Evolutionary conservation across 2,329 filamentous ascomycete genomes (phyloP).

Genomic region (Neofusicoccum kwambonambiense): DNA sequence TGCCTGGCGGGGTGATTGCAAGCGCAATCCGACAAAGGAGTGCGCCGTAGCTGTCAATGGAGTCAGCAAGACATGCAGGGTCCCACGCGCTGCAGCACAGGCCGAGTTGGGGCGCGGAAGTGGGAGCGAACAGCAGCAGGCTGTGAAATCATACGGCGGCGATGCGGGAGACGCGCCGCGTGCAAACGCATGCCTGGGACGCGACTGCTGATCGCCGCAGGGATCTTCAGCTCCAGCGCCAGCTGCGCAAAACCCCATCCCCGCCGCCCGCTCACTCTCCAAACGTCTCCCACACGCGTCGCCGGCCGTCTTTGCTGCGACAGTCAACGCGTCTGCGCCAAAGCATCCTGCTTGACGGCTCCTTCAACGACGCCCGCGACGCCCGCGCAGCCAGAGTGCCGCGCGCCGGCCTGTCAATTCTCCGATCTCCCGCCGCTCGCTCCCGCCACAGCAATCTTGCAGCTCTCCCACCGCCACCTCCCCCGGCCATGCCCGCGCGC

Average conservation of each 20-base stretch:
- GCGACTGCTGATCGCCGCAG: not conserved
- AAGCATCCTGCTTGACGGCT: not conserved
- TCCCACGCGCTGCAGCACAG: not conserved
- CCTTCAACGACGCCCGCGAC: too few relatives aligned
- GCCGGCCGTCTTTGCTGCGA: not conserved
- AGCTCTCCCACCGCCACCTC: not conserved
- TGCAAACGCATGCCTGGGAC: not conserved
- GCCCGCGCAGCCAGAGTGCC: too few relatives aligned
- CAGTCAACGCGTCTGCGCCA: not conserved
- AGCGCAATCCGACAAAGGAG: not conserved
- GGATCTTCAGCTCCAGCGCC: not conserved
- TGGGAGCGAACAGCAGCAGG: not conserved
- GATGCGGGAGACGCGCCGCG: not conserved
- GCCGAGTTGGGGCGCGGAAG: not conserved
- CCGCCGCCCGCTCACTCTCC: not conserved
- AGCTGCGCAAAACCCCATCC: not conserved
- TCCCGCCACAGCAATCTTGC: not conserved
- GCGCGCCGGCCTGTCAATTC: not conserved
- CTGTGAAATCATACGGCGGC: not conserved
- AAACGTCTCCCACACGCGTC: not conserved
- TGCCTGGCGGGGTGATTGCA: conserved; percentile 12
- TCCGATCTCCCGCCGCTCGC: not conserved
- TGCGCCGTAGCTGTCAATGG: not conserved
- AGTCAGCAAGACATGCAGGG: not conserved
- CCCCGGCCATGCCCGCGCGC: conserved; percentile 4